Evolutionary conservation across 2,329 filamentous ascomycete species (phyloP), one percentile per base, ranked within the genome.

Genomic region (Chrysosphaeria jannelii): DNA sequence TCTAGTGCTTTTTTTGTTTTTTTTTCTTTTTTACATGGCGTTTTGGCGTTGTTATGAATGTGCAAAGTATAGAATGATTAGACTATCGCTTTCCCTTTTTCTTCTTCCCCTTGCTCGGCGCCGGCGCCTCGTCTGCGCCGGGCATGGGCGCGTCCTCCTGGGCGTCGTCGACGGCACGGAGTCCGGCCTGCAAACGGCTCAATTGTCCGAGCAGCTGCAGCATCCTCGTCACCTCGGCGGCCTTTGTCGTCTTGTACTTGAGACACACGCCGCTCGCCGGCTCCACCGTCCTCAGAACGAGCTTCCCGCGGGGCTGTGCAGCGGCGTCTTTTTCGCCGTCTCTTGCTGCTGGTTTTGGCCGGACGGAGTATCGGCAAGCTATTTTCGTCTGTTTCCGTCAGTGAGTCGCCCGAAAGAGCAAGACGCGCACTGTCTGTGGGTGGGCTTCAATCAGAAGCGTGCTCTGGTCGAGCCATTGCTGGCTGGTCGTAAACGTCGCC

Each of bases 381-480:
- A 93, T 75, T 38, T 66, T 62, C 22, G 81, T 79, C 79, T 91
- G 10, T 8, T n/a, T 4, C 2, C 10, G 10, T 5, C 4, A 4
- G 18, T 23, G 13, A 11, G 16, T 7, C 7, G 16, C 7, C 16
- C 7, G 16, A n/a, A 18, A 18, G n/a, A n/a, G 24, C 13, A 19
- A 19, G 15, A 7, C 23, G 48, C 61, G 31, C 60, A 89, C 81
- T 19, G 72, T 78, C 16, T 60, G 61, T 4, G 85, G 85, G 22
- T 75, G 66, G 26, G 85, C 81, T 46, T 85, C 62, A 25, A 97
- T 53, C 27, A 97, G 65, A 29, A 79, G 62, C 10, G 65, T 53
- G 9, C 81, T 90, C 45, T 91, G 71, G 36, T 70, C 65, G 34
- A 91, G 71, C 71, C 78, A 97, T 48, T 79, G 69, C 46, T 89